These are phyloP conservation scores for Pseudopediastrum boryanum DNA, from an alignment of 139 green algal genomes.

Conservation along the genomic window DNA sequence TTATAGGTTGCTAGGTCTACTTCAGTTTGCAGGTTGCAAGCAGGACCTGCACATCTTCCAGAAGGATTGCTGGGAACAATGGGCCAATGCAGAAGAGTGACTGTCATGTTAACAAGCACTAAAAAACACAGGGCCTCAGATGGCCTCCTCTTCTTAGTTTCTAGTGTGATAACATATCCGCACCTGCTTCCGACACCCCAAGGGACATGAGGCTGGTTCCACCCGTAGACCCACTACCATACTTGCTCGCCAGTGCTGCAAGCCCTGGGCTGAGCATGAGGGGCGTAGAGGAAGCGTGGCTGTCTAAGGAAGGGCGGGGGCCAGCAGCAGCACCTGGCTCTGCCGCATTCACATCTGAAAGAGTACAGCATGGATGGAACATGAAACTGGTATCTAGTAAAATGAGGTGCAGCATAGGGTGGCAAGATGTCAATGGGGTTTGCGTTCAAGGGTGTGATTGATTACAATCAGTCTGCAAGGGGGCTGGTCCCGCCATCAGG, in stretches of 20 bases:
- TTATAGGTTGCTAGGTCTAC: no score
- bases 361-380: not conserved
- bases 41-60: not conserved
- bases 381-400: not conserved
- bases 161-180: not conserved
- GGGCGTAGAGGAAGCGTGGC: constrained; percentile 23
- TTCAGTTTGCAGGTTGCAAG: no score
- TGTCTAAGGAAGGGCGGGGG: constrained; percentile 12
- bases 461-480: not conserved
- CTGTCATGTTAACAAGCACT: not conserved
- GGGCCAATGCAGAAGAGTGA: not conserved
- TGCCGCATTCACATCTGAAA: not conserved
- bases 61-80: not conserved
- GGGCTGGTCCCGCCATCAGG: no score
- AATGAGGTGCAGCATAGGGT: not conserved
- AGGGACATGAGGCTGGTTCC: not conserved
- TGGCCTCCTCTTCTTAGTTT: not conserved
- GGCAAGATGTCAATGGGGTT: not conserved
- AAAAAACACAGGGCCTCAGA: not conserved
- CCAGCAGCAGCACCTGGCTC: not conserved
- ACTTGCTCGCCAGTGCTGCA: constrained; percentile 33
- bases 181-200: not conserved
- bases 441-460: not conserved
- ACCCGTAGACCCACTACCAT: constrained; percentile 14
- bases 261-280: constrained; percentile 26